Evolutionary conservation across 1,139 yeast species (phyloP), one percentile per base, ranked within the genome.

Genomic region (Pichia sp.): DNA sequence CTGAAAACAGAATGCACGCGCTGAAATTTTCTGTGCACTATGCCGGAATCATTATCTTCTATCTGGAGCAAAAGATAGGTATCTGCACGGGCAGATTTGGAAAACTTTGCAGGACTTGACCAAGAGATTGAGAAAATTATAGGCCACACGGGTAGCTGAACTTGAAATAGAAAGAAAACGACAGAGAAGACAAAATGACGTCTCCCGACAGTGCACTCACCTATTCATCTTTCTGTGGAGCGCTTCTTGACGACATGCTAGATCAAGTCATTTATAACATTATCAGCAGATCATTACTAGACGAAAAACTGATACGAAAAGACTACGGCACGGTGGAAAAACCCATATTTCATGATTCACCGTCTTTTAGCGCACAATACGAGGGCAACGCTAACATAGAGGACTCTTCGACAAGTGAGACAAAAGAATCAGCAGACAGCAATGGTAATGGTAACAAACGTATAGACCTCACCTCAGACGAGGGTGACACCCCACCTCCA

Each of bases 191-290:
- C 44, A 51, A 12, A n/a, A 53, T 50, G 55, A 31, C 52, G 3
- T 25, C 54, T 2, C 13, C 45, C 3, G 49, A 44, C 16, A 28
- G 19, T 2, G 18, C 6, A 6, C 52, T 65, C 45, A 60, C 69
- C 5, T 63, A 62, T 48, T 55, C 64, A 16, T 54, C 67, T 2
- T 52, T 67, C 12, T 64, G 69, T 4, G 51, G 58, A 18, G 58
- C 69, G 31, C 65, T 75, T 2, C 64, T 75, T 30, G 66, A 67
- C 43, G 73, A 70, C 44, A 64, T 78, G 60, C 56, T 77, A 25
- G 57, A 65, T 13, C 72, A 75, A 13, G 63, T 76, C 41, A 68
- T 76, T 12, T 75, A 74, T 49, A 78, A 74, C 44, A 69, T 75
- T 2, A 62, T 75, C 4, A 64, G 74, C 8, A 68, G 68, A 30